Base-by-base conservation (phyloP, 1,139 yeast genomes). In the Tardiomyces blankii region DNA sequence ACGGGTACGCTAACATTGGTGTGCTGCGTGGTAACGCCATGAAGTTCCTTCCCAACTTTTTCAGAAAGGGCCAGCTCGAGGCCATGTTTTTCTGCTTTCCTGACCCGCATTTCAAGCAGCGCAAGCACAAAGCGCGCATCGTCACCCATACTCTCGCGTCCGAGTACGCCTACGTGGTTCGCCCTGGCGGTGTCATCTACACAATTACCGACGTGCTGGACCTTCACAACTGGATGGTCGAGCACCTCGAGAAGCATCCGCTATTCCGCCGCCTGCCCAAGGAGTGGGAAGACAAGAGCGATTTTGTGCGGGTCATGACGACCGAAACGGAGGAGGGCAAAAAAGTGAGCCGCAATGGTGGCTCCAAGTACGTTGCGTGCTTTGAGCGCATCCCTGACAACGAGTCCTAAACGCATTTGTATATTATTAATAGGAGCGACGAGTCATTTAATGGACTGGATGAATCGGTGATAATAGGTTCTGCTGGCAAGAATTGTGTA, bases 1-100 rank as follows among this genome's bases (percentile, higher is more conserved):
- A 54, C 12, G 67, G 61, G 2, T 91, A 79, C 64, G 86, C 84
- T 59, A 91, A 91, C 63, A 83, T 91, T 45, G 82, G 88, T 16
- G 97, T 91, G 3, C 69, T 91, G 46, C 75, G 99, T 62, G 97
- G 94, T 23, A 91, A 91, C 62, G 95, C 97, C 40, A 93, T 93
- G 98, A 91, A 91, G 66, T 91, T 91, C 60, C 69, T 89, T 53
- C 97, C 98, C 30, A 91, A 91, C 64, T 91, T 93, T 64, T 91
- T 93, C 68, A 70, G 73, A 47, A 81, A 82, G 63, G 80, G 81
- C 5, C 73, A 67, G 63, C 70, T 91, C 46, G 78, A 82, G 38
- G 91, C 91, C 70, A 85, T 91, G 78, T 91, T 91, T 66, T 91
- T 93, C 69, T 93, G 98, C 66, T 91, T 91, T 75, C 99, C 99